Percentiles rank a stretch among this genome's conserved stretches.
These are phyloP conservation scores for Neoarthrinium moseri DNA, from an alignment of 2,329 filamentous ascomycete genomes.

Conservation along the genomic window DNA sequence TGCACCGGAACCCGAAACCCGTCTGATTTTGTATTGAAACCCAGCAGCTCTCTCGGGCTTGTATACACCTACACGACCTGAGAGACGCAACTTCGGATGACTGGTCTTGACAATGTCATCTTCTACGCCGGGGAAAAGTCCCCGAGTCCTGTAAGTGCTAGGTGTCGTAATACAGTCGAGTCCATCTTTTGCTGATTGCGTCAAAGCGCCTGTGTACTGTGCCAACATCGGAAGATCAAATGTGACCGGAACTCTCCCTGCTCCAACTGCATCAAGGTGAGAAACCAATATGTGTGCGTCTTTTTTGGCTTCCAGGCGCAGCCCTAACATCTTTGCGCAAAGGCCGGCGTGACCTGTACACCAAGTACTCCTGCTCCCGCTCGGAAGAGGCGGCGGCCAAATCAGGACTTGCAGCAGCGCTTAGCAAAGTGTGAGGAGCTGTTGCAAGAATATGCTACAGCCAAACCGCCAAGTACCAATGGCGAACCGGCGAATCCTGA, in stretches of 20 bases:
- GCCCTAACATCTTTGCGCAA: not conserved
- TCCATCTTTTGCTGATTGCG: too few species aligned
- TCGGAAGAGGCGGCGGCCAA: conserved; percentile 57
- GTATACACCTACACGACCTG: too few species aligned
- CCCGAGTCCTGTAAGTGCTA: conserved; percentile 22
- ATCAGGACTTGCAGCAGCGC: conserved; percentile 61
- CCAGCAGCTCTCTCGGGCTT: too few species aligned
- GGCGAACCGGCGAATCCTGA: conserved; percentile 23
- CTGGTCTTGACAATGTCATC: conserved; percentile 17
- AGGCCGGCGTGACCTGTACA: conserved; percentile 60
- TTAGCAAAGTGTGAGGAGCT: conserved; percentile 58
- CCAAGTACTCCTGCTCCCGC: conserved; percentile 60
- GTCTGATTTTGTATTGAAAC: too few species aligned
- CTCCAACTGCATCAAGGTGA: conserved; percentile 59
- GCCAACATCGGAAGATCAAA: conserved; percentile 62
- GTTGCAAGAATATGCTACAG: conserved; percentile 54
- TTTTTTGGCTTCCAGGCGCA: not conserved
- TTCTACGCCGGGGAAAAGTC: conserved; percentile 22
- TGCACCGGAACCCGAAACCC: too few species aligned
- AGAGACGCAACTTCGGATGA: too few species aligned
- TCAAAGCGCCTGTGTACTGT: conserved; percentile 52
- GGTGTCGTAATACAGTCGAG: too few species aligned
- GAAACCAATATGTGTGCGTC: not conserved
- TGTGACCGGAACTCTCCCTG: conserved; percentile 60
- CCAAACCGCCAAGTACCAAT: conserved; percentile 21